Conservation (phyloP, 352 stramenopile species). For the Thalassiosira ordinaria region DNA sequence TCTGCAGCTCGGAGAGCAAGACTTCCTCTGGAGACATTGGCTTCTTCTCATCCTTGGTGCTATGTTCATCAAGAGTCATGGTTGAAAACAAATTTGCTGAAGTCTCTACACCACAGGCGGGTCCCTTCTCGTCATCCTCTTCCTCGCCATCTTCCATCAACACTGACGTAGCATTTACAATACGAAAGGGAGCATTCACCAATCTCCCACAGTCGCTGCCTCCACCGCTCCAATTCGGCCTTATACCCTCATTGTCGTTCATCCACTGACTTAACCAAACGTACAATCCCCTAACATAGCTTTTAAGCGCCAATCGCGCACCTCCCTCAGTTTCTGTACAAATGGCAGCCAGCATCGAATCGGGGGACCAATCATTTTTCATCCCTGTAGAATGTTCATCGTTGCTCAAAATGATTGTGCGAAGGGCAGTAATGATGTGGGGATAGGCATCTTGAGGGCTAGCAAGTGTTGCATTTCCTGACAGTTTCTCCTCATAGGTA, state of each 20-base stretch:
- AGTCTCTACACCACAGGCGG: too few species aligned
- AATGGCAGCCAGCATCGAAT: slow-evolving; percentile 76
- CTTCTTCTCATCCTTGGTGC: slow-evolving; percentile 5
- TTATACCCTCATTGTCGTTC: slow-evolving; percentile 39
- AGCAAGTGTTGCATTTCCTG: slow-evolving; percentile 3
- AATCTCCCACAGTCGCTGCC: slow-evolving; percentile 38
- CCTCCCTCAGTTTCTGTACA: slow-evolving; percentile 67
- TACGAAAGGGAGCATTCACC: slow-evolving; percentile 56
- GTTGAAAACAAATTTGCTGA: slow-evolving; percentile 45
- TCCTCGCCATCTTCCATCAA: slow-evolving; percentile 26
- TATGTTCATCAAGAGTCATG: slow-evolving; percentile 25
- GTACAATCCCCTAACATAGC: slow-evolving; percentile 56
- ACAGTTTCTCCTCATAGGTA: slow-evolving; percentile 49
- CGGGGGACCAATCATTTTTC: slow-evolving; percentile 77
- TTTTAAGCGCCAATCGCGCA: slow-evolving; percentile 58
- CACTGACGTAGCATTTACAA: slow-evolving; percentile 42
- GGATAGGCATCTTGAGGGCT: slow-evolving; percentile 64
- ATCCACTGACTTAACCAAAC: slow-evolving; percentile 71
- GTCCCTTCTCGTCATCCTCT: slow-evolving; percentile 15
- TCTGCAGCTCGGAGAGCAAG: slow-evolving; percentile 46
- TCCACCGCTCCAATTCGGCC: slow-evolving; percentile 42
- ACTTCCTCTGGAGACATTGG: slow-evolving; percentile 33
- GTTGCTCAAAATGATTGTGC: slow-evolving; percentile 39
- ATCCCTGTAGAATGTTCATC: slow-evolving; percentile 58
- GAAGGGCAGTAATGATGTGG: slow-evolving; percentile 69